A percentile compares a stretch with the other conserved stretches of the same genome.
Evolutionary conservation across 2,329 filamentous ascomycete species (phyloP).

Genomic region (Alternaria incomplexa): DNA sequence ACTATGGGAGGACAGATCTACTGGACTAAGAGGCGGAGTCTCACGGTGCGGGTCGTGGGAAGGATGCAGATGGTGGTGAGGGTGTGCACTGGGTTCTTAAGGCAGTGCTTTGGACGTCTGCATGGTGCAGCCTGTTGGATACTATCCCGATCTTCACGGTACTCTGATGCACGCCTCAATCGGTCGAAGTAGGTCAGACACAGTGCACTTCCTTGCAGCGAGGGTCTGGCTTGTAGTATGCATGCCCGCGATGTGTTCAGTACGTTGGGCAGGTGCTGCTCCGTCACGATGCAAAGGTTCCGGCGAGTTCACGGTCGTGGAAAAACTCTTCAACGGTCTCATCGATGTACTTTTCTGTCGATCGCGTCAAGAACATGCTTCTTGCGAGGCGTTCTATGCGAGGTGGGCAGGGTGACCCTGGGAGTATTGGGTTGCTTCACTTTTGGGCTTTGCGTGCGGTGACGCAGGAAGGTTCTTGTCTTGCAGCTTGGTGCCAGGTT

Average conservation of each 20-base stretch:
- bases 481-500: not conserved
- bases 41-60: not conserved
- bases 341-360: not conserved
- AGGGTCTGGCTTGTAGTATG: not conserved
- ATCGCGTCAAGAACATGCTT: not conserved
- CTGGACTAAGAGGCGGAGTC: not conserved
- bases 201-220: not conserved
- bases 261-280: not conserved
- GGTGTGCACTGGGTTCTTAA: not conserved
- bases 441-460: conserved; percentile 1
- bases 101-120: not conserved
- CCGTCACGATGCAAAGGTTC: not conserved
- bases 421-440: conserved; percentile 2
- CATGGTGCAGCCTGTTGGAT: not conserved
- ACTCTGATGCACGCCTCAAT: not conserved
- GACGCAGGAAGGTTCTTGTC: not conserved
- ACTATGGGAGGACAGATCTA: not conserved
- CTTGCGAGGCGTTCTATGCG: not conserved
- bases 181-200: not conserved
- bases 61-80: not conserved
- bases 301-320: not conserved
- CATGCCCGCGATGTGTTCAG: not conserved
- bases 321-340: conserved; percentile 3
- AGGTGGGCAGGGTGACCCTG: conserved; percentile 1
- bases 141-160: not conserved